Evolutionary conservation across 2,329 filamentous ascomycete species (phyloP), one percentile per base, ranked within the genome.

Genomic region (Mariannaea sp.): DNA sequence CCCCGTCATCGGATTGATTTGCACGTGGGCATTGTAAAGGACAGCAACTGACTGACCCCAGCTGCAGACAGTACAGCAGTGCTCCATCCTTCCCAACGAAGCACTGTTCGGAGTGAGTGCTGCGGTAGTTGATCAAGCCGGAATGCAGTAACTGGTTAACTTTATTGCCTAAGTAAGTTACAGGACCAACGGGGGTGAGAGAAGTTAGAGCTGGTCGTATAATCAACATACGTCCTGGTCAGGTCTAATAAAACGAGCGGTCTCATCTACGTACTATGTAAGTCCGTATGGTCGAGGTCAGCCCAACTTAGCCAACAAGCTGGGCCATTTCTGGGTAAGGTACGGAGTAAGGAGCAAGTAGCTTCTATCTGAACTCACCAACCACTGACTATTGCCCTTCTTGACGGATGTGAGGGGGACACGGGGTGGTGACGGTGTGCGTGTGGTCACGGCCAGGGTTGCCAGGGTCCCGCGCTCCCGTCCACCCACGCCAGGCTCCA

Each of bases 1-100:
- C 47, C 52, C 53, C 43, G 48, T 52, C 47, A 52, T 43, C 52
- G 47, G 52, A 55, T 29, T 44, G 46, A 52, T 40, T n/a, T 57
- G 57, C 62, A 65, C 61, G 62, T 65, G 62, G 62, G 40, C 26
- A 7, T 36, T 33, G 51, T 9, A 30, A 49, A 36, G 36, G 30
- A 27, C 35, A 14, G 12, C 36, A 46, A 45, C 39, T 41, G 27
- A 27, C 38, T 33, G 45, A n/a, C n/a, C n/a, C n/a, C n/a, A n/a
- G n/a, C n/a, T n/a, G n/a, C n/a, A n/a, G n/a, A n/a, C n/a, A n/a
- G n/a, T n/a, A n/a, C n/a, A n/a, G n/a, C n/a, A n/a, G n/a, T n/a
- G n/a, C n/a, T n/a, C n/a, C n/a, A n/a, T n/a, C n/a, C n/a, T n/a
- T n/a, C n/a, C n/a, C n/a, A n/a, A n/a, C n/a, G n/a, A n/a, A n/a